Conservation (phyloP, 192 early-diverging fungal genomes). For the Piromyces finnis region DNA sequence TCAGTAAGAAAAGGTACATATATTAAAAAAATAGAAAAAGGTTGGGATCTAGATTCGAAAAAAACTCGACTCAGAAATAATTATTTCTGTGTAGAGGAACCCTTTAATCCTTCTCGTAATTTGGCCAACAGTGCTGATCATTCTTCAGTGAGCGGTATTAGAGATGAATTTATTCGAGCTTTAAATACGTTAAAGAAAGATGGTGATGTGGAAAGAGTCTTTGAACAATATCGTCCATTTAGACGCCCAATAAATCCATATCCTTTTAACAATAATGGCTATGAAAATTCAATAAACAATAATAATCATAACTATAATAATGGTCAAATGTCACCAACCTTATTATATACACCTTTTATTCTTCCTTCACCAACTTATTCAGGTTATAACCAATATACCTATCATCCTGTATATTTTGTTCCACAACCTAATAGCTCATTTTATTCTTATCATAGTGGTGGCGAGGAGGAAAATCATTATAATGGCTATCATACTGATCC, state of each 20-base stretch:
- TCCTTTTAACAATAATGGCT: background rate
- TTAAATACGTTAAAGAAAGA: conserved; percentile 28
- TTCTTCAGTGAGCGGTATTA: conserved; percentile 53
- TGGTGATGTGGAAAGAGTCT: conserved; percentile 20
- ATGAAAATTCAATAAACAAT: background rate
- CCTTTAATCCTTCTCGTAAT: conserved; percentile 72
- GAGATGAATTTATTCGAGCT: conserved; percentile 64
- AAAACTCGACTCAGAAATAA: conserved; percentile 32
- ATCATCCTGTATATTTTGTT: background rate
- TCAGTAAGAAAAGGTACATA: conserved; percentile 61
- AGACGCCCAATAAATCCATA: background rate
- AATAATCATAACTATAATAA: background rate
- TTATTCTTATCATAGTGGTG: background rate
- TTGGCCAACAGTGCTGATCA: conserved; percentile 79
- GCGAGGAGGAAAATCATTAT: background rate
- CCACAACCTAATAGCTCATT: background rate
- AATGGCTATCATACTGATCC: background rate
- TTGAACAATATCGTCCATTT: conserved; percentile 20
- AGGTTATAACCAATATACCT: background rate
- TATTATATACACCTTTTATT: too few species aligned
- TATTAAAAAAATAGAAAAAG: conserved; percentile 63
- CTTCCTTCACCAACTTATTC: background rate
- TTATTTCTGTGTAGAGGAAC: conserved; percentile 13
- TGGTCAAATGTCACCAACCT: too few species aligned
- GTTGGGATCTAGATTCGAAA: conserved; percentile 58